phyloP scores from a whole-genome alignment of 1,284 basidiomycete species.

The Tausonia pullulans region DNA sequence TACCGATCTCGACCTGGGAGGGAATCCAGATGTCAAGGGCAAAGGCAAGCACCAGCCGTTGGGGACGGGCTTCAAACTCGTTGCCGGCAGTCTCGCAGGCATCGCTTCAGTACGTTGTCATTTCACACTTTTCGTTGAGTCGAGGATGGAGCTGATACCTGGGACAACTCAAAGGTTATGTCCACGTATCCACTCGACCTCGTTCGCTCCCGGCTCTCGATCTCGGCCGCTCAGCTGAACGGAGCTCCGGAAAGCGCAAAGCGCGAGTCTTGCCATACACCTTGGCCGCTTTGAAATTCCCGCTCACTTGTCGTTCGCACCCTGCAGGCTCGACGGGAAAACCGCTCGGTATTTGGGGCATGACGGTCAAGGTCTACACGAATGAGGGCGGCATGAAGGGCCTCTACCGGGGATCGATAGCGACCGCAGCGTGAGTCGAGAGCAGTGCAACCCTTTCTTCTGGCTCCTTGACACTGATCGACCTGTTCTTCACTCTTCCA shows the following conservation, averaged over 20 bases:
- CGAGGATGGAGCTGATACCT: neutral
- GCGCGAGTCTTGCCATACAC: neutral
- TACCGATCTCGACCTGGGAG: neutral
- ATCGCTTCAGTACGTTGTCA: conserved; percentile 34
- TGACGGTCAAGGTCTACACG: conserved; percentile 76
- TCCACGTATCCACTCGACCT: conserved; percentile 89
- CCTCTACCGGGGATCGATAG: conserved; percentile 67
- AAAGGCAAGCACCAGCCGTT: conserved; percentile 53
- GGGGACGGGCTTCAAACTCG: conserved; percentile 69
- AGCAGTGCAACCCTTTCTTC: neutral
- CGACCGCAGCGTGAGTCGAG: conserved; percentile 53
- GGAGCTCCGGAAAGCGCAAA: neutral
- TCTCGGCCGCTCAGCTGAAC: conserved; percentile 56
- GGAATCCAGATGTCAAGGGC: conserved; percentile 34
- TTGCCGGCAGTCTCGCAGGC: conserved; percentile 77
- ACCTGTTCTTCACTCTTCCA: neutral
- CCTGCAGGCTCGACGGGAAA: neutral
- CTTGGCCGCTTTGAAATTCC: too few relatives aligned
- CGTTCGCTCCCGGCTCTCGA: conserved; percentile 81
- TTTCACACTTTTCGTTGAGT: neutral
- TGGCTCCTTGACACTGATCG: neutral
- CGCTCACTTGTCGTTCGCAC: too few relatives aligned
- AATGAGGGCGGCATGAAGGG: conserved; percentile 83
- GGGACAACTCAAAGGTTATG: conserved; percentile 32
- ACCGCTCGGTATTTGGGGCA: conserved; percentile 63